A percentile compares a stretch with the other conserved stretches of the same genome.
Evolutionary conservation across 1,284 basidiomycete genomes (phyloP).

Genomic region (Leccinum solheimii): DNA sequence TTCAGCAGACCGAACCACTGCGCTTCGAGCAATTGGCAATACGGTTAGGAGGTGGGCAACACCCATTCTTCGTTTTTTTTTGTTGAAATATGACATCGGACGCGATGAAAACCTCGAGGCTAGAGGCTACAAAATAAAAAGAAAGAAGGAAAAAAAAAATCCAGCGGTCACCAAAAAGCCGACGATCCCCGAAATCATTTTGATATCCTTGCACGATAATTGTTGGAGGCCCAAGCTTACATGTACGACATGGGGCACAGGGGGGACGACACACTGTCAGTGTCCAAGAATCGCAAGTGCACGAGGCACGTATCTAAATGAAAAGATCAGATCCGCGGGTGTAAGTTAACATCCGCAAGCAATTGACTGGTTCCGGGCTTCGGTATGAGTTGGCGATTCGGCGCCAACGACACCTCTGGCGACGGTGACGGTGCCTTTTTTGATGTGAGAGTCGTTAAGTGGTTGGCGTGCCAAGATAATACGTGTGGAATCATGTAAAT

Average conservation of each 20-base stretch:
- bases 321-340: conserved; percentile 35
- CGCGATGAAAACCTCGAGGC: conserved; percentile 4
- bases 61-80: conserved; percentile 10
- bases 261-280: conserved; percentile 10
- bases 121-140: conserved; percentile 2
- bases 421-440: conserved; percentile 5
- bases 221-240: conserved; percentile 2
- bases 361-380: conserved; percentile 21
- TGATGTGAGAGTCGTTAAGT: not conserved
- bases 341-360: conserved; percentile 23
- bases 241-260: not conserved
- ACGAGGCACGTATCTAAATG: conserved; percentile 30
- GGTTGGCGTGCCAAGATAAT: conserved; percentile 2
- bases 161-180: not conserved
- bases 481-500: not conserved
- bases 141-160: not conserved
- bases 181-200: not conserved
- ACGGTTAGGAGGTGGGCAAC: conserved; percentile 10
- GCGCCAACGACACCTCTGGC: conserved; percentile 6
- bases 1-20: conserved; percentile 15
- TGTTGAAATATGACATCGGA: conserved; percentile 10
- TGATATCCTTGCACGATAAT: not conserved
- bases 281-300: conserved; percentile 6
- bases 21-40: conserved; percentile 21
- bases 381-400: conserved; percentile 20